Evolutionary conservation across 345 rosid genomes (phyloP).

Genomic region (Pseudoturritis turrita): DNA sequence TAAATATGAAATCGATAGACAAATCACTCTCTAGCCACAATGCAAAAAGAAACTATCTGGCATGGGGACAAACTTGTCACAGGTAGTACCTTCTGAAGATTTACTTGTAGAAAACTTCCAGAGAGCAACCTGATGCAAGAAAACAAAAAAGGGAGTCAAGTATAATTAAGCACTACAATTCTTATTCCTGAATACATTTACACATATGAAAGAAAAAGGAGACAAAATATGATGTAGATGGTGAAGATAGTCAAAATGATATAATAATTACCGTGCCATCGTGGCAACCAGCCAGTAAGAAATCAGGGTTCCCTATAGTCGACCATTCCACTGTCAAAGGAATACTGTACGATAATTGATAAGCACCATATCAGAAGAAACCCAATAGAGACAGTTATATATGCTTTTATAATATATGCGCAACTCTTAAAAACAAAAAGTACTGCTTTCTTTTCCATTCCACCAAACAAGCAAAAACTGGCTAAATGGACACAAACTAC

Average conservation of each 20-base stretch:
- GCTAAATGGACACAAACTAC: neutral
- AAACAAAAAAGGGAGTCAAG: neutral
- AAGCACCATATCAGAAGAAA: constrained; percentile 21
- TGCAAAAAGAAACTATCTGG: constrained; percentile 3
- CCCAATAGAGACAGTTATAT: constrained; percentile 1
- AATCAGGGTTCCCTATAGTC: constrained; percentile 51
- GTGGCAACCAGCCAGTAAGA: constrained; percentile 90
- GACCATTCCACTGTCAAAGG: constrained; percentile 95
- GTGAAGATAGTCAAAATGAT: neutral
- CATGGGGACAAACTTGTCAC: constrained; percentile 1
- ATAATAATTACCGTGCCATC: constrained; percentile 66
- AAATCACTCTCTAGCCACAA: constrained; percentile 3
- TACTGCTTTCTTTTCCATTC: neutral
- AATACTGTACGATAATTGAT: constrained; percentile 44
- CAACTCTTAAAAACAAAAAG: neutral
- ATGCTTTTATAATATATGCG: neutral
- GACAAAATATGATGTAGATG: neutral
- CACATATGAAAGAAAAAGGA: neutral
- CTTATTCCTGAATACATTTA: constrained; percentile 4
- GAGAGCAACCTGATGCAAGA: constrained; percentile 70
- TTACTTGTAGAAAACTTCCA: constrained; percentile 70
- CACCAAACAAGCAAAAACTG: neutral
- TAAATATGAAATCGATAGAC: neutral
- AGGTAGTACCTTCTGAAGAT: constrained; percentile 50
- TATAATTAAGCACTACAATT: neutral